A percentile compares a stretch with the other conserved stretches of the same genome.
These are phyloP conservation scores for Tolypocladium sp. DNA, from an alignment of 2,329 filamentous ascomycete genomes.

Conservation along the genomic window DNA sequence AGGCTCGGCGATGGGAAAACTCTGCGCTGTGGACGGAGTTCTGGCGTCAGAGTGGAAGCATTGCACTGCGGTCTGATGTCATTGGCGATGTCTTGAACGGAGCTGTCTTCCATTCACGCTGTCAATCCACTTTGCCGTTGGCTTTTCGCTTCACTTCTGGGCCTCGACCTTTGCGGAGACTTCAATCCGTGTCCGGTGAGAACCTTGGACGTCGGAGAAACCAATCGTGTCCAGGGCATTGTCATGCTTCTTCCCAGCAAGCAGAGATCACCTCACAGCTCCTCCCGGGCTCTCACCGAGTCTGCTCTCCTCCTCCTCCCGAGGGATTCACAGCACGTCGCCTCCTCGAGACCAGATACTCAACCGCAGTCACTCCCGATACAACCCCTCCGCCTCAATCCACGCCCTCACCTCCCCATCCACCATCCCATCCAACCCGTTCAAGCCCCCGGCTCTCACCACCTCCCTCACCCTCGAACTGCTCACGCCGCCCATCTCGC, in stretches of 20 bases:
- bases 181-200: not conserved
- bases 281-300: not conserved
- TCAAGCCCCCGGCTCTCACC: slow-evolving; percentile 28
- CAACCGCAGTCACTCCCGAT: slow-evolving; percentile 24
- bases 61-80: not conserved
- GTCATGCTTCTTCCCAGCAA: no score
- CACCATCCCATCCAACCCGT: slow-evolving; percentile 44
- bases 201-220: no score
- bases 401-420: slow-evolving; percentile 46
- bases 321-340: not conserved
- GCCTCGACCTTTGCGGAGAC: not conserved
- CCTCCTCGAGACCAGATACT: not conserved
- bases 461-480: slow-evolving; percentile 56
- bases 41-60: not conserved
- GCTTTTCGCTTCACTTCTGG: not conserved
- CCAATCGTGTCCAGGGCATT: no score
- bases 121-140: not conserved
- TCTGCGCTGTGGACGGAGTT: not conserved
- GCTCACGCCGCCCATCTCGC: slow-evolving; percentile 34
- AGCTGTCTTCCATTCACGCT: not conserved
- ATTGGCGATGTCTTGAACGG: not conserved
- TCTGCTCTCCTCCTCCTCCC: no score
- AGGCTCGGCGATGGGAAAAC: not conserved
- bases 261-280: not conserved
- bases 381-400: slow-evolving; percentile 48